Base-by-base conservation (phyloP, 202 grass and related monocot species). In the Carex sylvatica region DNA sequence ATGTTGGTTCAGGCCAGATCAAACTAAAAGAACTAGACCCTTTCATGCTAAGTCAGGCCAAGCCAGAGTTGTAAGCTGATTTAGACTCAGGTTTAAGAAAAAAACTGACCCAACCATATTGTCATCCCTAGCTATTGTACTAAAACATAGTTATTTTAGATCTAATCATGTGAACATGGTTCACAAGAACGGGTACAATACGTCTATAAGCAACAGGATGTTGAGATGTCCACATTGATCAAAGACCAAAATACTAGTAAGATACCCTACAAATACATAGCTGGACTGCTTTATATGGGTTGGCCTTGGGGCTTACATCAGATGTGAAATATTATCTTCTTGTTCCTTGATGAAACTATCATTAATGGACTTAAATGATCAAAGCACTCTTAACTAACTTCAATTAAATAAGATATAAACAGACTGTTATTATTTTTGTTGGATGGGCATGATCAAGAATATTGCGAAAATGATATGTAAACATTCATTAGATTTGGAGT, bases 291-390 rank as follows among this genome's bases (percentile, higher is more conserved):
- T 18, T 36, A 20, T 36, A 59, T 77, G 74, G 24, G 28, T 77
- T 56, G 15, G 52, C 53, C 52, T 58, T 77, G 26, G 74, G 52
- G 52, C 74, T 77, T 77, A 77, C 74, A 77, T 58, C 52, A 58
- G 52, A 77, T 77, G 74, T 77, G 74, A 77, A 58, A 30, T 55
- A 36, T 11, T 56, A 56, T 76, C 47, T 73, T 49, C 69, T 55
- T 76, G 51, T 56, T 55, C 51, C 12, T 18, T 55, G 11, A 75
- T 75, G 71, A 54, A 31, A 24, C 26, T 76, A 59, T 77, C 53
- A 78, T 78, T 78, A 60, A 60, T 60, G 53, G 8, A 36, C 53
- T 78, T 60, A 18, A 56, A 60, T 56, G 3, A 58, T 75, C 28
- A 8, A 20, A 53, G 74, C 58, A 77, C 52, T 12, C 2, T 60